Conservation (phyloP, 345 rosid species). For the Bruguiera sexangula region DNA sequence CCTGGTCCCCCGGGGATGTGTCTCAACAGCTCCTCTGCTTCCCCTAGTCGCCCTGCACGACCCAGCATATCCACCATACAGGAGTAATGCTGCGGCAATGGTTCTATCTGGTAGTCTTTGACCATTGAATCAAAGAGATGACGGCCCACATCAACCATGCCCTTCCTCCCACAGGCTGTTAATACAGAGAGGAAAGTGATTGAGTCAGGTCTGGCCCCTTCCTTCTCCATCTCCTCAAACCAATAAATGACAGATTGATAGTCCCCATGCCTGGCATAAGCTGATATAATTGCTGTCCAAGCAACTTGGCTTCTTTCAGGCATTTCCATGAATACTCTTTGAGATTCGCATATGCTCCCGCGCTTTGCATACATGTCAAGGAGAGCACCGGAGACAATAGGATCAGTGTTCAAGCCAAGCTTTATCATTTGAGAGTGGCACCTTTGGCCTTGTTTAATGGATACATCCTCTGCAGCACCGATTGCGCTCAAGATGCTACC, state of each 20-base stretch:
- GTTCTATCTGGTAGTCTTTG: conserved; percentile 53
- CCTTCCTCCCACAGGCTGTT: conserved; percentile 74
- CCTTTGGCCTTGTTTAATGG: conserved; percentile 65
- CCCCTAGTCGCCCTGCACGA: conserved; percentile 66
- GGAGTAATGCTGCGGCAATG: conserved; percentile 72
- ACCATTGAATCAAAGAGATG: conserved; percentile 55
- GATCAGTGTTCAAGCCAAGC: conserved; percentile 52
- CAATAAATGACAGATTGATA: conserved; percentile 59
- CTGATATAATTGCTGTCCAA: conserved; percentile 91
- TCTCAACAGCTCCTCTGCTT: conserved; percentile 62
- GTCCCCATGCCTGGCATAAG: conserved; percentile 83
- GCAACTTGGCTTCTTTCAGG: conserved; percentile 51
- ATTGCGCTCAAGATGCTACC: conserved; percentile 85
- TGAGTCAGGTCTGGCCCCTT: conserved; percentile 61
- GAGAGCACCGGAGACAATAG: conserved; percentile 68
- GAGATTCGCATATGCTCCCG: conserved; percentile 69
- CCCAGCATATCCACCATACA: conserved; percentile 93
- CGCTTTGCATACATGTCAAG: conserved; percentile 96
- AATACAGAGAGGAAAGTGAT: conserved; percentile 74
- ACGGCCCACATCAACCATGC: conserved; percentile 69
- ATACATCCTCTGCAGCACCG: conserved; percentile 67
- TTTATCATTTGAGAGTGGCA: conserved; percentile 72
- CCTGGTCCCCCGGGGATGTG: conserved; percentile 65
- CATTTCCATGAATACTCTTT: conserved; percentile 55
- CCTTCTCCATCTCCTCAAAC: conserved; percentile 58